Conservation (phyloP, 148 eudicot genomes). For the Limonium bicolor region DNA sequence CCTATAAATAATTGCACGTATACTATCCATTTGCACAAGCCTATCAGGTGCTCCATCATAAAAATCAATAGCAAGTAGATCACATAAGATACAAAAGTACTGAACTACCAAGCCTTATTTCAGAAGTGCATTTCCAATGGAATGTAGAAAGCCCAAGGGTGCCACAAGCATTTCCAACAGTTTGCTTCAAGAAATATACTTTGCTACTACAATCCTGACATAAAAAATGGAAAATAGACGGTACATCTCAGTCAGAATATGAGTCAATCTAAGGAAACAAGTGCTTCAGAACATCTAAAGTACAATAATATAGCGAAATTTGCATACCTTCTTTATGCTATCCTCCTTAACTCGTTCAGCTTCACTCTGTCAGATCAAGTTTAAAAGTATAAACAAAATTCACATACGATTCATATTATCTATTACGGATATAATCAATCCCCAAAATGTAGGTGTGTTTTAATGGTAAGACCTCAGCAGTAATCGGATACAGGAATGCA, state of each 20-base stretch:
- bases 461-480: constrained; percentile 54
- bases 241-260: too few species aligned
- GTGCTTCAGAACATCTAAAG: too few species aligned
- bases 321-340: constrained; percentile 43
- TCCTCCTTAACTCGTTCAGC: constrained; percentile 69
- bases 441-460: too few species aligned
- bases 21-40: too few species aligned
- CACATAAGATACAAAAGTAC: background rate
- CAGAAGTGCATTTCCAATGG: constrained; percentile 74
- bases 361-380: constrained; percentile 49
- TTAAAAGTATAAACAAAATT: too few species aligned
- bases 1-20: too few species aligned
- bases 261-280: too few species aligned
- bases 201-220: constrained; percentile 37
- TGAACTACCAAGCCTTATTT: constrained; percentile 69
- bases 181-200: constrained; percentile 88
- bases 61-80: background rate
- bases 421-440: too few species aligned
- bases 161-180: constrained; percentile 99
- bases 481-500: constrained; percentile 71
- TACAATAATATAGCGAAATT: too few species aligned
- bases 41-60: too few species aligned
- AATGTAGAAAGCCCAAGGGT: constrained; percentile 94
- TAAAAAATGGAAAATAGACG: too few species aligned
- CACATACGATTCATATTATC: too few species aligned